These are phyloP conservation scores for Macrocybe sp. DNA, from an alignment of 1,284 basidiomycete genomes.

Conservation along the genomic window DNA sequence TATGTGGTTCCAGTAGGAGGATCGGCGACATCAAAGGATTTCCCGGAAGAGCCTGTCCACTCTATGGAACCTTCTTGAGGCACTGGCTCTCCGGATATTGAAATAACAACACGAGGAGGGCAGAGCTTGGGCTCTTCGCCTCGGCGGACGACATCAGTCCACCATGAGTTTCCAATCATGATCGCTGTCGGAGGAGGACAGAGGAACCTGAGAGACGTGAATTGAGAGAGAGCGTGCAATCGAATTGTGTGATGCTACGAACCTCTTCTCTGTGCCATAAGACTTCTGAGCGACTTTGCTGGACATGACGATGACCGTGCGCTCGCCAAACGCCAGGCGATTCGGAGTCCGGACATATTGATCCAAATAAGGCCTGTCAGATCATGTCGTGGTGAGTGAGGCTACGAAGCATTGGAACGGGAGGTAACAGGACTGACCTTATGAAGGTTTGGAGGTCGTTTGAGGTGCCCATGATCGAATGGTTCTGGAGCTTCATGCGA, in stretches of 20 bases:
- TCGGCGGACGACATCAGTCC: slow-evolving; percentile 69
- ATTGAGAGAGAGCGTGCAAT: slow-evolving; percentile 5
- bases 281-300: slow-evolving; percentile 96
- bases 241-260: slow-evolving; percentile 17
- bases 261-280: slow-evolving; percentile 94
- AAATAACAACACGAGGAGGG: slow-evolving; percentile 82
- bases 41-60: slow-evolving; percentile 80
- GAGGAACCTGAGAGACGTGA: slow-evolving; percentile 57
- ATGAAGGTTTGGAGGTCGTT: slow-evolving; percentile 77
- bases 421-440: slow-evolving; percentile 42
- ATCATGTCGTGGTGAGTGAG: slow-evolving; percentile 9
- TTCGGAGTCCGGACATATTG: slow-evolving; percentile 85
- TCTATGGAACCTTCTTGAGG: slow-evolving; percentile 81
- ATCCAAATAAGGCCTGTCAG: slow-evolving; percentile 65
- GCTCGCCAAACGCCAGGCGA: slow-evolving; percentile 86
- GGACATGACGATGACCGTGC: slow-evolving; percentile 93
- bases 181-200: slow-evolving; percentile 95
- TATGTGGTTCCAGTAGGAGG: slow-evolving; percentile 76
- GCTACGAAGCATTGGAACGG: slow-evolving; percentile 12
- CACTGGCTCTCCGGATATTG: slow-evolving; percentile 85
- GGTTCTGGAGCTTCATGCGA: slow-evolving; percentile 56
- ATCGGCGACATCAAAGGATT: slow-evolving; percentile 77
- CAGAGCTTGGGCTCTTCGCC: slow-evolving; percentile 71
- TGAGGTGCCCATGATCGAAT: slow-evolving; percentile 52
- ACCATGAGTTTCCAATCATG: slow-evolving; percentile 94